Base-by-base conservation (phyloP, 2,329 filamentous ascomycete species). In the Geosmithia putterillii region DNA sequence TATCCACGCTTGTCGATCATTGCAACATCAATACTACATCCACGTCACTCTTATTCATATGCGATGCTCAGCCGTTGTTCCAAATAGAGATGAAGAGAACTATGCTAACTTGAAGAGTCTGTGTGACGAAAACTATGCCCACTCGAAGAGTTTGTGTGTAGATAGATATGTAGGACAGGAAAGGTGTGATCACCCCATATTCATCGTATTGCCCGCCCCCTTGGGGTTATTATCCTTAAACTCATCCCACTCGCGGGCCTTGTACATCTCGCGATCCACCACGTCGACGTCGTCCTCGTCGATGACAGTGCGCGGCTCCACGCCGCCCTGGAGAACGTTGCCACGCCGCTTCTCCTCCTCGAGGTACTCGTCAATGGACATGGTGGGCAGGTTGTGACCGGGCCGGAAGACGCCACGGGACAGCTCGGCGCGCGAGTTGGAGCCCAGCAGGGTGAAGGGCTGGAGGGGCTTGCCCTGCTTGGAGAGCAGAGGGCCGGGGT, bases 311-410 rank as follows among this genome's bases (percentile, higher is more conserved):
- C 72, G 70, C 21, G 77, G 66, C 50, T 82, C 77, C 54, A 85
- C 84, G 23, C 88, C 88, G 32, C 89, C 92, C 57, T 95, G 84
- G 44, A 96, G 86, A 46, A 98, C 89, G 18, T 86, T 86, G 15
- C 92, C 92, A 48, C 85, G 71, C 51, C 76, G 74, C 56, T 76
- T 75, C 66, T 96, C 92, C 62, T 96, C 90, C 42, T 94, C 92
- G 15, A 98, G 70, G 57, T 96, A 98, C 65, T 98, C 92, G 53
- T 98, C 92, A 48, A 98, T 95, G 2, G 79, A 86, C 92, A 98
- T 96, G 3, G 92, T 96, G 1, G 92, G 92, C 46, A 98, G 66
- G 62, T 86, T 95, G 59, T 98, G 92, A 7, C 92, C 87, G 0
- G 87, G 79, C 44, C 86, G 75, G 63, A 98, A 98, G 1, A 98